A percentile compares a stretch with the other conserved stretches of the same genome.
phyloP scores from a whole-genome alignment of 2,329 filamentous ascomycete genomes.

The Fusarium multiceps region DNA sequence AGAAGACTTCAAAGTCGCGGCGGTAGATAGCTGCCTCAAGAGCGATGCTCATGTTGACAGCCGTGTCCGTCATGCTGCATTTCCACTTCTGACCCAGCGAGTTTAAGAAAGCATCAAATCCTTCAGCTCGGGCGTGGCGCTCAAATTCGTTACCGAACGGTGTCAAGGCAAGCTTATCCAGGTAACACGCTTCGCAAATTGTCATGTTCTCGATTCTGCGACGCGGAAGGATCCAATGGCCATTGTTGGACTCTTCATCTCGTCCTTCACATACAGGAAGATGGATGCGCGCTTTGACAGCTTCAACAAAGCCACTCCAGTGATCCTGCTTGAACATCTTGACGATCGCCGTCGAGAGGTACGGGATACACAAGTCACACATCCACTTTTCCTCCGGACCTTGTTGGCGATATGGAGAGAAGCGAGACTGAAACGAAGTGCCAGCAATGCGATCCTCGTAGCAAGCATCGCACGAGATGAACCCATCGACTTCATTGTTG shows the following conservation, averaged over 20 bases:
- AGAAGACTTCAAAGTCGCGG: constrained; percentile 46
- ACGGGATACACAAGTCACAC: constrained; percentile 48
- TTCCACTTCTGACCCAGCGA: constrained; percentile 38
- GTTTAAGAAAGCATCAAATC: constrained; percentile 42
- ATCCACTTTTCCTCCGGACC: constrained; percentile 47
- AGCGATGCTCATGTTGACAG: constrained; percentile 42
- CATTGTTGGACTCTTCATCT: constrained; percentile 33
- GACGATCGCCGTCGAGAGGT: constrained; percentile 34
- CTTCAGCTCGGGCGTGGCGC: constrained; percentile 20
- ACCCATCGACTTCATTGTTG: constrained; percentile 46
- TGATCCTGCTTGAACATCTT: constrained; percentile 40
- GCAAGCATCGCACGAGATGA: constrained; percentile 55
- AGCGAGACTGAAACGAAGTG: constrained; percentile 46
- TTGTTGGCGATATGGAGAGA: constrained; percentile 46
- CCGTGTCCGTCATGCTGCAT: constrained; percentile 42
- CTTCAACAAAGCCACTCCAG: constrained; percentile 48
- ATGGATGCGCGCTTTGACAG: constrained; percentile 35
- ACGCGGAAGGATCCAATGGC: constrained; percentile 46
- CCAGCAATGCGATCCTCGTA: constrained; percentile 50
- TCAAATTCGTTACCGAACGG: constrained; percentile 47
- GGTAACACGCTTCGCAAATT: constrained; percentile 51
- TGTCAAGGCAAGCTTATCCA: constrained; percentile 50
- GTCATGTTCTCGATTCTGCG: constrained; percentile 43
- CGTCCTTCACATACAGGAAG: constrained; percentile 48
- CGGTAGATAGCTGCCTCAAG: constrained; percentile 43